Percentiles rank a stretch among this genome's conserved stretches.
Evolutionary conservation across 768 basidiomycete genomes (phyloP).

Genomic region (Sporobolomyces roseus): DNA sequence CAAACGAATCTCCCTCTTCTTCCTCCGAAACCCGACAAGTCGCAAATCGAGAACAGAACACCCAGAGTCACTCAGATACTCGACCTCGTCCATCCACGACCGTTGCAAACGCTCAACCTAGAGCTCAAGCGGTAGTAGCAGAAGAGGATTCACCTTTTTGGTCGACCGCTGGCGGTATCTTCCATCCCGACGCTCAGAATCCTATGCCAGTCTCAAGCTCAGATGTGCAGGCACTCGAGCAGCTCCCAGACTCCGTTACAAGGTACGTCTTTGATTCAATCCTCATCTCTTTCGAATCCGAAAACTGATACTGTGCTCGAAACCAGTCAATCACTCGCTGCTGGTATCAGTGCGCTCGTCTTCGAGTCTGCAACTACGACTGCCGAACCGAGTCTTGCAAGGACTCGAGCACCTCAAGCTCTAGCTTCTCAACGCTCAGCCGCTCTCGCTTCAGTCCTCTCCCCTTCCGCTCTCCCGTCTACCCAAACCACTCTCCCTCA

Average conservation of each 20-base stretch:
- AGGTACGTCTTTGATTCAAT: background rate
- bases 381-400: background rate
- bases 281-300: background rate
- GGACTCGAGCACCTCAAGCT: background rate
- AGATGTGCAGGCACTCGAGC: background rate
- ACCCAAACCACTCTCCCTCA: too few species aligned
- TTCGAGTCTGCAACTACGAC: constrained; percentile 8
- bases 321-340: background rate
- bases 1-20: too few species aligned
- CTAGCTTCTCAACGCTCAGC: background rate
- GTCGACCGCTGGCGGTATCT: constrained; percentile 14
- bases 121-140: constrained; percentile 7
- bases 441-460: background rate
- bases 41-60: too few species aligned
- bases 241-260: background rate
- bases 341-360: constrained; percentile 10
- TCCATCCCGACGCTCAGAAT: constrained; percentile 12
- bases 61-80: too few species aligned
- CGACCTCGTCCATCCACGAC: background rate
- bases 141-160: background rate
- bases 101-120: background rate
- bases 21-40: too few species aligned
- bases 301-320: background rate
- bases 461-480: background rate
- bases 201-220: background rate